Percentiles rank a stretch among this genome's conserved stretches.
Conservation (phyloP, 2,329 filamentous ascomycete genomes). For the Colletotrichum spinosum region DNA sequence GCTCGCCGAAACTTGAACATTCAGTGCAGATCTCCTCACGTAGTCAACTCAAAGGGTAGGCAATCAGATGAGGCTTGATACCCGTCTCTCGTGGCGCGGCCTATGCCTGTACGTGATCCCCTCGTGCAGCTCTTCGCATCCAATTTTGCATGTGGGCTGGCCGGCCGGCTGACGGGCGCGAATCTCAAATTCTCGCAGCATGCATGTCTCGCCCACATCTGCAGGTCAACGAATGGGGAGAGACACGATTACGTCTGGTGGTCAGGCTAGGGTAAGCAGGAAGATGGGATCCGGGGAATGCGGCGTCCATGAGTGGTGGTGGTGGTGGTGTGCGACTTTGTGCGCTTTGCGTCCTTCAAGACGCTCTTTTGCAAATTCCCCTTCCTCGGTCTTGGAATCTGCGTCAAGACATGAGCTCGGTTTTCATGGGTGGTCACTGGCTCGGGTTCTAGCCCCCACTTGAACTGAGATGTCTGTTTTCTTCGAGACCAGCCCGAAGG, state of each 20-base stretch:
- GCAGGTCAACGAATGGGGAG: slow-evolving; percentile 27
- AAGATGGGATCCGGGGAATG: slow-evolving; percentile 36
- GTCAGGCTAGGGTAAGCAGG: slow-evolving; percentile 31
- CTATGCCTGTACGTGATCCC: not conserved
- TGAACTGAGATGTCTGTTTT: not conserved
- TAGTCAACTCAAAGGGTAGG: not conserved
- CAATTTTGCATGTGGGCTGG: slow-evolving; percentile 22
- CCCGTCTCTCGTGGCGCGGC: not conserved
- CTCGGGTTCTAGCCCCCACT: not conserved
- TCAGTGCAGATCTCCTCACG: not conserved
- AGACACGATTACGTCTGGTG: slow-evolving; percentile 10
- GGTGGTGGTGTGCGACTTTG: not conserved
- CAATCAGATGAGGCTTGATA: slow-evolving; percentile 13
- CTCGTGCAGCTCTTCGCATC: not conserved
- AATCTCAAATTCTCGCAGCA: slow-evolving; percentile 2
- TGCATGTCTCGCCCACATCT: slow-evolving; percentile 31
- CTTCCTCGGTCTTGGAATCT: slow-evolving; percentile 30
- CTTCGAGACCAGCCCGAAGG: slow-evolving; percentile 1
- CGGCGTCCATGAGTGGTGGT: not conserved
- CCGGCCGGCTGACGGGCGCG: slow-evolving; percentile 15
- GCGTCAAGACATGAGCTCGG: slow-evolving; percentile 17
- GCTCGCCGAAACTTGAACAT: not conserved
- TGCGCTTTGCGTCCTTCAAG: not conserved
- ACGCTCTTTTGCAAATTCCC: not conserved
- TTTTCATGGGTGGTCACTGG: slow-evolving; percentile 6